These are phyloP conservation scores for Polytrichum formosum DNA, from an alignment of 225 moss, liverwort and hornwort genomes.

Conservation along the genomic window DNA sequence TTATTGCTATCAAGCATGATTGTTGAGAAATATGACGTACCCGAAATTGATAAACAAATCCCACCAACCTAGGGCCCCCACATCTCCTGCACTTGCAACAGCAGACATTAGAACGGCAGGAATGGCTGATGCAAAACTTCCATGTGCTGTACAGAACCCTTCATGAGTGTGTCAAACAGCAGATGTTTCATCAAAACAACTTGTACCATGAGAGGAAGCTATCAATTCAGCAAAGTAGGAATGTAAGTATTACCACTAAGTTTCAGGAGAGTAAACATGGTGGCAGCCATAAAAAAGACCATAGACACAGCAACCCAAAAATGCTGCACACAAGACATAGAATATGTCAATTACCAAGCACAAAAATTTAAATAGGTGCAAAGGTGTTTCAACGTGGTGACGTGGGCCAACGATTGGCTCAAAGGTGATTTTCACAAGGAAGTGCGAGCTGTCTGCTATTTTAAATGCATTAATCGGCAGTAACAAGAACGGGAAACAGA, in stretches of 20 bases:
- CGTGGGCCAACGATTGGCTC: too few relatives aligned
- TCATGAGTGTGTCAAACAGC: too few relatives aligned
- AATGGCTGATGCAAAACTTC: background rate
- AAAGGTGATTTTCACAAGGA: too few relatives aligned
- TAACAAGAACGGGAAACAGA: too few relatives aligned
- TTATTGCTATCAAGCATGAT: background rate
- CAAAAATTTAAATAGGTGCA: background rate
- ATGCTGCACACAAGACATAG: slow-evolving; percentile 34
- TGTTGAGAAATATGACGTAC: slow-evolving; percentile 20
- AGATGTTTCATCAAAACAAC: background rate
- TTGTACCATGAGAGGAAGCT: background rate
- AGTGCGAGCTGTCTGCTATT: too few relatives aligned
- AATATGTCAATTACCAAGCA: background rate
- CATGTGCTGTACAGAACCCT: background rate
- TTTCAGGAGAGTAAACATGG: slow-evolving; percentile 70
- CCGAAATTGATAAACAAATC: slow-evolving; percentile 72
- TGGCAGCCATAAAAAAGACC: slow-evolving; percentile 72
- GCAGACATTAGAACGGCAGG: background rate
- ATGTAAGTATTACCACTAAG: slow-evolving; percentile 39
- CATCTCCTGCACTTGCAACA: slow-evolving; percentile 40
- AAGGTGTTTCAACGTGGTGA: too few relatives aligned
- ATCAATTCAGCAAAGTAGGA: background rate
- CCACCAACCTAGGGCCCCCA: slow-evolving; percentile 71
- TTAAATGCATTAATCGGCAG: too few relatives aligned
- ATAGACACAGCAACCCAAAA: slow-evolving; percentile 76